These are phyloP conservation scores for Musa troglodytarum DNA, from an alignment of 176 grass and related monocot species.

Conservation along the genomic window DNA sequence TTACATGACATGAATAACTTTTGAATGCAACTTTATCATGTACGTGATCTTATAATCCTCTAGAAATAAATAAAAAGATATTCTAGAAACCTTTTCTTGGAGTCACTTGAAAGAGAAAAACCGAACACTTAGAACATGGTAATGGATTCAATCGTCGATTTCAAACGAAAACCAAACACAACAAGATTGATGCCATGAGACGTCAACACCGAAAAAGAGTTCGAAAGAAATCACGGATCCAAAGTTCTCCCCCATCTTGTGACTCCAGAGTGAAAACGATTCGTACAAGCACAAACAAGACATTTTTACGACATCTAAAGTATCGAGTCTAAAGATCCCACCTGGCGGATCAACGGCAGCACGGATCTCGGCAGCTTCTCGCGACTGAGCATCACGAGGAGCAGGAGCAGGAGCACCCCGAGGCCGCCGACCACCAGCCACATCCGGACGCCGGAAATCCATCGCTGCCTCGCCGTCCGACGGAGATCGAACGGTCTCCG, in stretches of 20 bases:
- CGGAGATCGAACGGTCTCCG: constrained; percentile 36
- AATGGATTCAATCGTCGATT: not conserved
- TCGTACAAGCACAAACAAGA: not conserved
- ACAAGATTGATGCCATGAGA: not conserved
- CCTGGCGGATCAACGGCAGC: constrained; percentile 6
- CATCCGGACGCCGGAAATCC: constrained; percentile 38
- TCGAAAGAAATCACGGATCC: not conserved
- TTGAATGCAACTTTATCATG: too few relatives aligned
- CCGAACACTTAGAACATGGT: not conserved
- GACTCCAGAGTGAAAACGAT: not conserved
- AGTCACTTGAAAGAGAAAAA: too few relatives aligned
- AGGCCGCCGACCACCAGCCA: constrained; percentile 30
- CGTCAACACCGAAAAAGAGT: not conserved
- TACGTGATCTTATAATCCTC: too few relatives aligned
- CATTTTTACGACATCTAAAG: not conserved
- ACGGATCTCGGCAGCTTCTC: constrained; percentile 21
- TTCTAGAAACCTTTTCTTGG: too few relatives aligned
- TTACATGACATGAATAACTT: too few relatives aligned
- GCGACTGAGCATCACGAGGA: constrained; percentile 18
- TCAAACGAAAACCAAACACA: not conserved
- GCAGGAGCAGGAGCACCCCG: constrained; percentile 14
- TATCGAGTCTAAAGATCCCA: not conserved
- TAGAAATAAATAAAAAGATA: too few relatives aligned
- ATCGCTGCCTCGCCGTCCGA: constrained; percentile 49
- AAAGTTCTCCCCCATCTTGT: not conserved